phyloP scores from a whole-genome alignment of 2,329 filamentous ascomycete species.

The Corniculantispora saksenae region DNA sequence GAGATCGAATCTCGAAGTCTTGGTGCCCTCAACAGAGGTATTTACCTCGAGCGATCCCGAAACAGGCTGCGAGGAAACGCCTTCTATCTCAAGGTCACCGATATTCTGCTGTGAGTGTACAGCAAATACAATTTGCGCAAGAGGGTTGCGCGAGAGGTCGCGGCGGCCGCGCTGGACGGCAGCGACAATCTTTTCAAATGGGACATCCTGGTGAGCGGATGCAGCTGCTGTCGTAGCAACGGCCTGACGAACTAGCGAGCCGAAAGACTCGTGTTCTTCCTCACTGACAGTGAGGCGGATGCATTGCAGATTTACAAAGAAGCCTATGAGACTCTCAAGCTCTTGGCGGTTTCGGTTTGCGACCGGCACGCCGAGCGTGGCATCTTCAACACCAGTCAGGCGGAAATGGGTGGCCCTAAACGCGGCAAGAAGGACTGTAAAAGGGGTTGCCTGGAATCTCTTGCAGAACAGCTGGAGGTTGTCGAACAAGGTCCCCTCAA shows the following conservation, averaged over 20 bases:
- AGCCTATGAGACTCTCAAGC: conserved; percentile 2
- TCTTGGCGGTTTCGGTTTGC: conserved; percentile 12
- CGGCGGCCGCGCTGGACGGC: conserved; percentile 10
- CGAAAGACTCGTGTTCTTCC: conserved; percentile 23
- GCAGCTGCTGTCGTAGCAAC: conserved; percentile 15
- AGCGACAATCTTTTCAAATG: conserved; percentile 27
- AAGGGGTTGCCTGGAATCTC: conserved; percentile 1
- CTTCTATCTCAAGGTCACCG: background rate
- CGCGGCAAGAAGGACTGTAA: conserved; percentile 15
- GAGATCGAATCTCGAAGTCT: background rate
- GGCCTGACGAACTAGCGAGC: conserved; percentile 24
- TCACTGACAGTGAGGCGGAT: conserved; percentile 20
- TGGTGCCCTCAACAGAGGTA: background rate
- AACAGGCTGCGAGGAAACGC: too few species aligned
- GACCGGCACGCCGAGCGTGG: conserved; percentile 9
- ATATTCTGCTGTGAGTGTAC: conserved; percentile 19
- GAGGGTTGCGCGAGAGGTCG: conserved; percentile 15
- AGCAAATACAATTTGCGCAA: conserved; percentile 21
- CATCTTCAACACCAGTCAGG: conserved; percentile 16
- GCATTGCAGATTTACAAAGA: conserved; percentile 12
- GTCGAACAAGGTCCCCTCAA: too few species aligned
- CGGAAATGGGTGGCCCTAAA: conserved; percentile 16
- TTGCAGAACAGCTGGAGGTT: conserved; percentile 11
- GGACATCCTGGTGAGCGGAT: conserved; percentile 27
- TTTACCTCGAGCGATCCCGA: too few species aligned